These are phyloP conservation scores for Diplodia intermedia DNA, from an alignment of 2,329 filamentous ascomycete genomes.

Conservation along the genomic window DNA sequence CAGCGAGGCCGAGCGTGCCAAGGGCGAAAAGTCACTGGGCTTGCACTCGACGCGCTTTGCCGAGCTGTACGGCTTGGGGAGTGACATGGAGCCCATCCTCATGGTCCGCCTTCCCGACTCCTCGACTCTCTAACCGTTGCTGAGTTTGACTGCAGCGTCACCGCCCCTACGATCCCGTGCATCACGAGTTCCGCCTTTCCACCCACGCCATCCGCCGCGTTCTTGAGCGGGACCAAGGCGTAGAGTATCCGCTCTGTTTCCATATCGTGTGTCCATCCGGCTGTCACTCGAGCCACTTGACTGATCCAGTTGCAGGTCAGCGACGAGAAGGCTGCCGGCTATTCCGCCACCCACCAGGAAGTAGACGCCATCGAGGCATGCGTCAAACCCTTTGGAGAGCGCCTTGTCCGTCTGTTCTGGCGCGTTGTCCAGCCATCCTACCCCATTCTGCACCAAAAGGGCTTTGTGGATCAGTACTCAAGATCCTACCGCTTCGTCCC, in stretches of 20 bases:
- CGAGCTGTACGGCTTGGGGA: constrained; percentile 34
- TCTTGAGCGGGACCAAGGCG: constrained; percentile 31
- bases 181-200: constrained; percentile 33
- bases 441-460: constrained; percentile 66
- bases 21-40: constrained; percentile 30
- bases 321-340: constrained; percentile 26
- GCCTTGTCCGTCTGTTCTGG: constrained; percentile 76
- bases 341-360: constrained; percentile 20
- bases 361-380: constrained; percentile 28
- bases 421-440: constrained; percentile 65
- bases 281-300: constrained; percentile 5
- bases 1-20: constrained; percentile 20
- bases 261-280: constrained; percentile 33
- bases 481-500: constrained; percentile 65
- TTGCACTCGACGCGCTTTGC: constrained; percentile 32
- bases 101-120: constrained; percentile 20
- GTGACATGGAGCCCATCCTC: constrained; percentile 35
- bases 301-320: constrained; percentile 12
- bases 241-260: constrained; percentile 35
- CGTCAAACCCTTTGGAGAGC: constrained; percentile 24
- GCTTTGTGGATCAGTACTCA: constrained; percentile 67
- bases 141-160: constrained; percentile 28
- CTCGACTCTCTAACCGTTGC: background rate
- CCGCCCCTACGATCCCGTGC: constrained; percentile 32
- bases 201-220: constrained; percentile 35